Conservation (phyloP, 2,329 filamentous ascomycete species). For the Aspergillus ibericus region DNA sequence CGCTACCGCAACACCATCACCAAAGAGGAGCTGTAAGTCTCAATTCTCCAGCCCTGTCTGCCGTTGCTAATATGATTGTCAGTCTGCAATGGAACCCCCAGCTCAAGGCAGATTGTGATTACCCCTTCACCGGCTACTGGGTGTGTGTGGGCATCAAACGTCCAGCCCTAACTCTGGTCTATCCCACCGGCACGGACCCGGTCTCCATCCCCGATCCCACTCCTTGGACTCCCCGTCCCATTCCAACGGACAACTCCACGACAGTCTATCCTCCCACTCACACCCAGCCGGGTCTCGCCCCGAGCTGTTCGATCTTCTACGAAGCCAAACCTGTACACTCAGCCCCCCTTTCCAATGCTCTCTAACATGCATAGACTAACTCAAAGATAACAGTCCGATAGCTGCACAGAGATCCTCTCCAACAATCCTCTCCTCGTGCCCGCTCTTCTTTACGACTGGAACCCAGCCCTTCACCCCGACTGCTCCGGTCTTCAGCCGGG, state of each 20-base stretch:
- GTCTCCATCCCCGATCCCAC: conserved; percentile 3
- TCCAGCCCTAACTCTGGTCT: not conserved
- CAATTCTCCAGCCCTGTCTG: not conserved
- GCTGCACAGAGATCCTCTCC: conserved; percentile 7
- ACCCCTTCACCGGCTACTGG: conserved; percentile 11
- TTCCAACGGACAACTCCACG: not conserved
- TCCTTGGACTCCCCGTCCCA: not conserved
- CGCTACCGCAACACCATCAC: conserved; percentile 3
- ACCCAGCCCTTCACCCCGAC: conserved; percentile 11
- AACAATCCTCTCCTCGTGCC: not conserved
- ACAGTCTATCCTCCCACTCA: not conserved
- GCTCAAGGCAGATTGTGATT: conserved; percentile 9
- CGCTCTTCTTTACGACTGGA: conserved; percentile 9
- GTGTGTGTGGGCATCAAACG: conserved; percentile 9
- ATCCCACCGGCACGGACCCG: not conserved
- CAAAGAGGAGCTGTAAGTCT: conserved; percentile 8
- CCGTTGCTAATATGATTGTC: not conserved
- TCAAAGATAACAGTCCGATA: conserved; percentile 7
- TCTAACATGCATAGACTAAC: not conserved
- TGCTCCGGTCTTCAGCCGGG: conserved; percentile 5
- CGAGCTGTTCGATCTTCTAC: conserved; percentile 6
- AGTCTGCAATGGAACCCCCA: conserved; percentile 18
- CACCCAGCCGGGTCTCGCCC: conserved; percentile 5
- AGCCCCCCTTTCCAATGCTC: not conserved
- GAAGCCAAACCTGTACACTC: conserved; percentile 3